phyloP scores from a whole-genome alignment of 345 rosid genomes.

The Lumnitzera racemosa region DNA sequence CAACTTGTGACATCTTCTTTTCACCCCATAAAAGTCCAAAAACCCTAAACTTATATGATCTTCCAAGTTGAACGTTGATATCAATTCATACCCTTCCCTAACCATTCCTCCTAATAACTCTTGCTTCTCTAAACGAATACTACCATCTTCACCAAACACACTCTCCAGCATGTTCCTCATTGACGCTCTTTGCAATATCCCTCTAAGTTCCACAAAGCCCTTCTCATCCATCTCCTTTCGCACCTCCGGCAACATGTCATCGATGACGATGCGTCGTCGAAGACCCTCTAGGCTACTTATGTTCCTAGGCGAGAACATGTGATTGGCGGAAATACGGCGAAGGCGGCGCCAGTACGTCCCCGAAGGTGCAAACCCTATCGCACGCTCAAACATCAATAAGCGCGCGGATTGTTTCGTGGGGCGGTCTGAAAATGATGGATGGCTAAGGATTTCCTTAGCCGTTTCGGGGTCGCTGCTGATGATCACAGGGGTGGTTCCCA shows the following conservation, averaged over 20 bases:
- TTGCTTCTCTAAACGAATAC: not conserved
- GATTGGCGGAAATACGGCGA: conserved; percentile 35
- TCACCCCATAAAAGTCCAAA: conserved; percentile 56
- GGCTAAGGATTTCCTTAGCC: conserved; percentile 47
- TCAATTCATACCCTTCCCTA: conserved; percentile 50
- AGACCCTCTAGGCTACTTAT: conserved; percentile 26
- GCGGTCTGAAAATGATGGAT: conserved; percentile 45
- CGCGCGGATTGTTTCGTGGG: conserved; percentile 56
- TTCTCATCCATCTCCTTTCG: conserved; percentile 14
- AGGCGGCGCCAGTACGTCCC: conserved; percentile 54
- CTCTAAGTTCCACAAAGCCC: conserved; percentile 32
- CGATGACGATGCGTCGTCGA: conserved; percentile 23
- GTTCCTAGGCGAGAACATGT: conserved; percentile 55
- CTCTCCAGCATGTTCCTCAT: conserved; percentile 39
- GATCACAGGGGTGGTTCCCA: conserved; percentile 43
- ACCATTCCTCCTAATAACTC: conserved; percentile 34
- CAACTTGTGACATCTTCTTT: conserved; percentile 44
- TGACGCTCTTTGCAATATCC: conserved; percentile 34
- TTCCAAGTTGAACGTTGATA: conserved; percentile 39
- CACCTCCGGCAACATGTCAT: conserved; percentile 27
- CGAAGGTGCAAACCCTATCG: conserved; percentile 61
- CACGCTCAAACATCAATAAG: conserved; percentile 57
- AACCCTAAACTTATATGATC: conserved; percentile 42
- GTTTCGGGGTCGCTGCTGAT: conserved; percentile 56
- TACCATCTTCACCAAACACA: conserved; percentile 33